Base-by-base conservation (phyloP, 1,139 yeast species). In the Blastobotrys malaysiensis region DNA sequence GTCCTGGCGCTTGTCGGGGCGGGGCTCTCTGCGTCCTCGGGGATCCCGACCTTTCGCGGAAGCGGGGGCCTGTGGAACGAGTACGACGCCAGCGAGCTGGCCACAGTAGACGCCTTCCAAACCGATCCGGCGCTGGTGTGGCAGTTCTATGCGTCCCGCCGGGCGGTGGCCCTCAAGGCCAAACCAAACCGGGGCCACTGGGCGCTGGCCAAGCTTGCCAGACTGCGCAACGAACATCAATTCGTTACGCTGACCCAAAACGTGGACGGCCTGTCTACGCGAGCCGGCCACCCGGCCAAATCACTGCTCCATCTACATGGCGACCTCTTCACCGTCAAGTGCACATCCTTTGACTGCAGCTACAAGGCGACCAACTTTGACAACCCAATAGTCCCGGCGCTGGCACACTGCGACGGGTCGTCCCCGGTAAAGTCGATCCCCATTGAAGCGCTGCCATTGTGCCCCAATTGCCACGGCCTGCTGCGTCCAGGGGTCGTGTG, bases 401-500 rank as follows among this genome's bases (percentile, higher is more conserved):
- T 88, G 53, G 69, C 71, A 16, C 57, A 53, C 27, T 52, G 56
- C 49, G 52, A 46, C 27, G 51, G 44, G 16, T 45, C 49, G 13
- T 51, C 52, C 43, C 56, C 51, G 43, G 55, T 49, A 27, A 49
- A 51, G 16, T 39, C 50, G 6, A 69, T 87, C 1, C 71, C 74
- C 1, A 77, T 74, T 50, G 66, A 70, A 1, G 82, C 83, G 1
- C 73, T 88, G n/a, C 96, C 96, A 0, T 76, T 68, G 48, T 90
- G 97, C 66, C 96, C 96, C 0, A 71, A 73, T 9, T 89, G 97
- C 65, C 72, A 73, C 5, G 82, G 82, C 0, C 67, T 87, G 20
- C 69, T 89, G 54, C 75, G 97, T 24, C 97, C 97, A 0, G 96
- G 95, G 0, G 95, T 90, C 5, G 93, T 88, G 2, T 89, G 97